A percentile compares a stretch with the other conserved stretches of the same genome.
Conservation (phyloP, 2,329 filamentous ascomycete genomes). For the Alternaria solani region DNA sequence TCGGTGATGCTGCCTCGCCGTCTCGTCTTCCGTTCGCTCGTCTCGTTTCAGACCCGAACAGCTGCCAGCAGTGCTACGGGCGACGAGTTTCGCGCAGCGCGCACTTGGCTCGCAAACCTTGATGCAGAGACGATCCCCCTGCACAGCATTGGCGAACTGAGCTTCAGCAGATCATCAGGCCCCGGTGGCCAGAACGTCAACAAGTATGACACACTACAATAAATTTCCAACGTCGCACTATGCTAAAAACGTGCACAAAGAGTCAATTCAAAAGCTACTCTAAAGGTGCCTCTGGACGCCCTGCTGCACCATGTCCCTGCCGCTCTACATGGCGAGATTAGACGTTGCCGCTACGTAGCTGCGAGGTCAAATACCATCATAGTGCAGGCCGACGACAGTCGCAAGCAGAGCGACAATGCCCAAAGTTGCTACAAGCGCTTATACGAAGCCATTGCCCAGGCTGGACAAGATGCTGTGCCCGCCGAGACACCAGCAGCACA, state of each 20-base stretch:
- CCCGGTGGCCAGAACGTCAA: constrained; percentile 75
- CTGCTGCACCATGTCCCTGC: constrained; percentile 64
- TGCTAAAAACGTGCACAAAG: constrained; percentile 58
- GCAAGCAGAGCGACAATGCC: constrained; percentile 68
- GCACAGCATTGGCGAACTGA: constrained; percentile 64
- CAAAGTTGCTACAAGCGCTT: constrained; percentile 67
- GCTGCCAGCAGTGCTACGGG: constrained; percentile 22
- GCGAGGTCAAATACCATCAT: constrained; percentile 62
- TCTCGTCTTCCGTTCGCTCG: neutral
- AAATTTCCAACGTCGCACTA: constrained; percentile 24
- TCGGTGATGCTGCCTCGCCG: constrained; percentile 2
- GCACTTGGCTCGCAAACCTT: constrained; percentile 65
- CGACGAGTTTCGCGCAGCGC: constrained; percentile 54
- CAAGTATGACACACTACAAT: constrained; percentile 59
- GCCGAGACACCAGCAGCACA: constrained; percentile 68
- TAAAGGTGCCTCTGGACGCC: constrained; percentile 62
- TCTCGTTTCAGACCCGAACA: constrained; percentile 5
- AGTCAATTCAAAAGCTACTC: constrained; percentile 72
- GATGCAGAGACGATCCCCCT: constrained; percentile 62
- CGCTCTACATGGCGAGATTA: constrained; percentile 61
- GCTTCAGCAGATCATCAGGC: constrained; percentile 70
- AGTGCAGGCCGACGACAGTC: constrained; percentile 69
- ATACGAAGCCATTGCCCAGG: constrained; percentile 61
- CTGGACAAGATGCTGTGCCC: constrained; percentile 61
- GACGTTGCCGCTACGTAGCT: constrained; percentile 64